phyloP scores from a whole-genome alignment of 129 eudicot species.

The Kitagawia praeruptora region DNA sequence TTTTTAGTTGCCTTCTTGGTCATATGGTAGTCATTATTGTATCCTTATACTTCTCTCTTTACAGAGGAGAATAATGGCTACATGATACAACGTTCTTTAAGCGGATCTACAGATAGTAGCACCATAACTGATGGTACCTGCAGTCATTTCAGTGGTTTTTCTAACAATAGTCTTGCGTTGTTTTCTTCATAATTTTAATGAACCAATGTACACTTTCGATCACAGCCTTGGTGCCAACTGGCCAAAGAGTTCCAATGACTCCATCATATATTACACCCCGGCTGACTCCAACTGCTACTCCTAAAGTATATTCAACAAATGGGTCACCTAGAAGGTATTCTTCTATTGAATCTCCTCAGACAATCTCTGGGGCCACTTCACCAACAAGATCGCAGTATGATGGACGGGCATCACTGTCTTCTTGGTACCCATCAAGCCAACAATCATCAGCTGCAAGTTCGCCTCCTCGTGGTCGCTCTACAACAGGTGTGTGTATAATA shows the following conservation, averaged over 20 bases:
- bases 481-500: constrained; percentile 48
- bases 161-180: not conserved
- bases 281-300: constrained; percentile 78
- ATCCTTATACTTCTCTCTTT: constrained; percentile 14
- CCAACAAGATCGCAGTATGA: constrained; percentile 52
- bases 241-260: constrained; percentile 50
- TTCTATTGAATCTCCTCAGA: constrained; percentile 48
- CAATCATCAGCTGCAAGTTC: constrained; percentile 97
- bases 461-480: constrained; percentile 76
- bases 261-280: constrained; percentile 69
- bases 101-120: constrained; percentile 50
- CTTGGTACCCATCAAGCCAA: constrained; percentile 95
- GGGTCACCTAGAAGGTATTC: constrained; percentile 81
- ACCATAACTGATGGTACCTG: constrained; percentile 49
- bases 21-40: constrained; percentile 15
- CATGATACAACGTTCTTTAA: constrained; percentile 41
- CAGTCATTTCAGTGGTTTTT: not conserved
- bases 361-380: constrained; percentile 57
- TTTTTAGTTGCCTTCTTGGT: not conserved
- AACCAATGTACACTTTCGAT: not conserved
- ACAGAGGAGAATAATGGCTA: constrained; percentile 55
- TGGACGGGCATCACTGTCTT: constrained; percentile 58
- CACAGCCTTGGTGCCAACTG: constrained; percentile 51
- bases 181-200: not conserved
- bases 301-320: constrained; percentile 56